Conservation (phyloP, 2,329 filamentous ascomycete species). For the Aspergillus intermedius region DNA sequence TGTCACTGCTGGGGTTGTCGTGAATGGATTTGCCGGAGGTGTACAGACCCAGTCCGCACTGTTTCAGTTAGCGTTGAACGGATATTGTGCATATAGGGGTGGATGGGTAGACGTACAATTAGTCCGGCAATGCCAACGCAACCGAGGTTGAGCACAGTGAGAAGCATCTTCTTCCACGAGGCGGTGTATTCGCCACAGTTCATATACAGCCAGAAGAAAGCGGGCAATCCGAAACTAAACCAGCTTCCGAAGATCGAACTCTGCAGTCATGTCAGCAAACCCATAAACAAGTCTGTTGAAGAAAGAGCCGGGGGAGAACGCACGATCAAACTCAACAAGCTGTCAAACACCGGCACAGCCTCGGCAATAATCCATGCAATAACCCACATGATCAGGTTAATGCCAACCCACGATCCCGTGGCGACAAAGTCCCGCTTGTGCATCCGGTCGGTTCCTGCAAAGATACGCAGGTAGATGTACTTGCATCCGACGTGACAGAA, state of each 20-base stretch:
- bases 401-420: conserved; percentile 51
- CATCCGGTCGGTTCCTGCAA: conserved; percentile 51
- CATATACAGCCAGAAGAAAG: conserved; percentile 12
- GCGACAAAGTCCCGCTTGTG: conserved; percentile 43
- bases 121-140: conserved; percentile 6
- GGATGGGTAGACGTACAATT: conserved; percentile 5
- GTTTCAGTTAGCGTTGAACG: neutral
- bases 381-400: conserved; percentile 51
- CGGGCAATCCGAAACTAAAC: conserved; percentile 10
- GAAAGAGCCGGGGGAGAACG: neutral
- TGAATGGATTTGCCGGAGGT: conserved; percentile 12
- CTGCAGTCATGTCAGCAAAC: neutral
- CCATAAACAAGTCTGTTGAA: neutral
- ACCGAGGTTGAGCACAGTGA: conserved; percentile 6
- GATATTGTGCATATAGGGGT: neutral
- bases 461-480: conserved; percentile 58
- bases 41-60: conserved; percentile 11
- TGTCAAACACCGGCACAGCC: conserved; percentile 61
- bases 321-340: conserved; percentile 55
- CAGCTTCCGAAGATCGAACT: conserved; percentile 9
- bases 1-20: conserved; percentile 4
- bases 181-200: conserved; percentile 6
- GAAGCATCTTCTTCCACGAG: conserved; percentile 5
- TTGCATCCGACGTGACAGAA: conserved; percentile 59
- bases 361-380: conserved; percentile 61